A percentile compares a stretch with the other conserved stretches of the same genome.
Evolutionary conservation across 2,329 filamentous ascomycete species (phyloP).

Genomic region (Acarospora socialis): DNA sequence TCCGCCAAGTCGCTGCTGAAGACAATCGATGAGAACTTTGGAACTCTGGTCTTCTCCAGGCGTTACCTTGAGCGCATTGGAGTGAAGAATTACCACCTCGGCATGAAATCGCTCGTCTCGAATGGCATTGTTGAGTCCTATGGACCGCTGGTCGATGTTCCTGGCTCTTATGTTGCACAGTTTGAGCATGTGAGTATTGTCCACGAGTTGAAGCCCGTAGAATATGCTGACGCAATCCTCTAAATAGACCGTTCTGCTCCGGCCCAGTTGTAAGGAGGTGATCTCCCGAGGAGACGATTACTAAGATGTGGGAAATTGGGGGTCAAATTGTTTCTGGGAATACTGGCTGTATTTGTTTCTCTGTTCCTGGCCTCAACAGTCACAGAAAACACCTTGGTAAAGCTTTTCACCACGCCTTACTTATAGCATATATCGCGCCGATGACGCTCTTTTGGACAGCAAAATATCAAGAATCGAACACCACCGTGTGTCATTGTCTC

Average conservation of each 20-base stretch:
- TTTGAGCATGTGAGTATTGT: constrained; percentile 40
- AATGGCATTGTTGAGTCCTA: constrained; percentile 45
- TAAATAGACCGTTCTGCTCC: constrained; percentile 27
- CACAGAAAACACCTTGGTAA: constrained; percentile 7
- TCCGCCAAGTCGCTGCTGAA: constrained; percentile 44
- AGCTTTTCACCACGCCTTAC: constrained; percentile 14
- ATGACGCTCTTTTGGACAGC: constrained; percentile 10
- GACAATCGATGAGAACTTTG: constrained; percentile 48
- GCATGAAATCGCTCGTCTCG: constrained; percentile 44
- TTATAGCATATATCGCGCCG: constrained; percentile 12
- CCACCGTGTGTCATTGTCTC: constrained; percentile 8
- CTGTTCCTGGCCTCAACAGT: constrained; percentile 16
- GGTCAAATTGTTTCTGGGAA: too few relatives aligned
- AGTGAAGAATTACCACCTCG: constrained; percentile 42
- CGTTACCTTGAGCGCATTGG: constrained; percentile 52
- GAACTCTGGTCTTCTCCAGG: constrained; percentile 45
- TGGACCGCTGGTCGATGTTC: constrained; percentile 40
- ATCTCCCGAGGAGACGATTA: constrained; percentile 27
- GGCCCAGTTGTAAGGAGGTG: constrained; percentile 28
- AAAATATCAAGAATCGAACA: constrained; percentile 9
- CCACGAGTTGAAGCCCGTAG: not conserved
- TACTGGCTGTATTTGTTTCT: too few relatives aligned
- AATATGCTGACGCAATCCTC: constrained; percentile 6
- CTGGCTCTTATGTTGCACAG: constrained; percentile 49
- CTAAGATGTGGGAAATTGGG: too few relatives aligned